Percentiles rank a stretch among this genome's conserved stretches.
Conservation (phyloP, 768 basidiomycete species). For the Hericium rajendrae region DNA sequence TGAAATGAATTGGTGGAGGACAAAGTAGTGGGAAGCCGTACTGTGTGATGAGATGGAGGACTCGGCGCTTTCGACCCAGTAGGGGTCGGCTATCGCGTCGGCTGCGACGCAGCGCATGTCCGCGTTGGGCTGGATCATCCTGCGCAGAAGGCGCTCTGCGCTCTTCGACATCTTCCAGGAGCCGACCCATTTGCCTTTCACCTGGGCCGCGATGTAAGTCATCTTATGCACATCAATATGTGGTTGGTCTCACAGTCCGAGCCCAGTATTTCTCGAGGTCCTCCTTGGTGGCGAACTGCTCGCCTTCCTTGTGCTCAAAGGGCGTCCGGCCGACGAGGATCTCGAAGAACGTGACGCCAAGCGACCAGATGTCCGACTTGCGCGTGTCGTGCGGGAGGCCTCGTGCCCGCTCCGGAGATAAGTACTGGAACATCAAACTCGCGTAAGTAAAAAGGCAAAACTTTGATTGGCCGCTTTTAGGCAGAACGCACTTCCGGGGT, state of each 20-base stretch:
- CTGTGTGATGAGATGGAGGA: slow-evolving; percentile 28
- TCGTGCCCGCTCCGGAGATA: slow-evolving; percentile 84
- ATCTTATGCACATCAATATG: background rate
- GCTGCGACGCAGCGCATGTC: slow-evolving; percentile 64
- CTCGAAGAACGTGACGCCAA: slow-evolving; percentile 89
- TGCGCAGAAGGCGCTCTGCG: slow-evolving; percentile 57
- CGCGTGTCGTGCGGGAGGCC: slow-evolving; percentile 90
- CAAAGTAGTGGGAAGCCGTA: slow-evolving; percentile 25
- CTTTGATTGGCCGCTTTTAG: no score
- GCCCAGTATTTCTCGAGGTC: slow-evolving; percentile 83
- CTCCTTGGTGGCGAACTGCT: slow-evolving; percentile 68
- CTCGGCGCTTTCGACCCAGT: slow-evolving; percentile 41
- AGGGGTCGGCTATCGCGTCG: slow-evolving; percentile 56
- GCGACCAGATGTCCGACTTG: slow-evolving; percentile 82
- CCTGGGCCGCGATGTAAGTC: slow-evolving; percentile 23
- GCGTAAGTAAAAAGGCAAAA: background rate
- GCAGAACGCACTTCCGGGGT: slow-evolving; percentile 66
- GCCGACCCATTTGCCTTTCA: slow-evolving; percentile 83
- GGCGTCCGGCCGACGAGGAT: slow-evolving; percentile 88
- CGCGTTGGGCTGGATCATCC: slow-evolving; percentile 79
- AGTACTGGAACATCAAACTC: slow-evolving; percentile 45
- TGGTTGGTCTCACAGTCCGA: slow-evolving; percentile 48
- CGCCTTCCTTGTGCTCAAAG: slow-evolving; percentile 75
- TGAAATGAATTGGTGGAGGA: no score
- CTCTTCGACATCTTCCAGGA: slow-evolving; percentile 59